Evolutionary conservation across 2,329 filamentous ascomycete species (phyloP).

Genomic region (Drechslera avenae): DNA sequence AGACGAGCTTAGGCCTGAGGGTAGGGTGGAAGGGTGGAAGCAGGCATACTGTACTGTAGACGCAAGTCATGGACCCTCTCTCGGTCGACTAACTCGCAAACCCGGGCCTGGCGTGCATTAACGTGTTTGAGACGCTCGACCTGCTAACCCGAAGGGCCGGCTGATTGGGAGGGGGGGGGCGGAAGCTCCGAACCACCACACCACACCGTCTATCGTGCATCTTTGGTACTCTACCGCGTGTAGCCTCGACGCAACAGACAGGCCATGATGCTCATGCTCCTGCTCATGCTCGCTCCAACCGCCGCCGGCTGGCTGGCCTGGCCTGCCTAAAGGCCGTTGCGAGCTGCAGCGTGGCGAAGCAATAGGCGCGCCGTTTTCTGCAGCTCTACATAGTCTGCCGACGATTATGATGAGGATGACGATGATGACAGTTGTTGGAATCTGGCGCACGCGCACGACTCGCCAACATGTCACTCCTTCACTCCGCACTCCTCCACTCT

Average conservation of each 20-base stretch:
- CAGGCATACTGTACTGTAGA: neutral
- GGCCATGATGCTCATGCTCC: neutral
- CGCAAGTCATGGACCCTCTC: slow-evolving; percentile 12
- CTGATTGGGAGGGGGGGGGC: slow-evolving; percentile 2
- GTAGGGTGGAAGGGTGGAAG: too few species aligned
- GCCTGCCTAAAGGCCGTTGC: too few species aligned
- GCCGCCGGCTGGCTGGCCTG: too few species aligned
- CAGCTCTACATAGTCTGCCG: neutral
- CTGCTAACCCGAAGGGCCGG: neutral
- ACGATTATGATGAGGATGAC: neutral
- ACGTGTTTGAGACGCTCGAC: slow-evolving; percentile 7
- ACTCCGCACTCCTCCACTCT: slow-evolving; percentile 1
- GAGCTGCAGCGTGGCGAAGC: too few species aligned
- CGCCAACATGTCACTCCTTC: neutral
- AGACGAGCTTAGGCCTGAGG: too few species aligned
- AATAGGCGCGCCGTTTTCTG: too few species aligned
- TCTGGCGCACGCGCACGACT: neutral
- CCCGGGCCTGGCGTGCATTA: slow-evolving; percentile 11
- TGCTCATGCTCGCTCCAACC: too few species aligned
- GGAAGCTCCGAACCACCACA: neutral
- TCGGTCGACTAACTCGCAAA: neutral
- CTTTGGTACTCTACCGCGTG: slow-evolving; percentile 16
- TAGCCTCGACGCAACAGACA: slow-evolving; percentile 4
- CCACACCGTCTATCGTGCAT: slow-evolving; percentile 10
- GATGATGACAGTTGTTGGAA: neutral